Evolutionary conservation across 192 early-diverging fungal species (phyloP).

Genomic region (Gamsiella multidivaricata): DNA sequence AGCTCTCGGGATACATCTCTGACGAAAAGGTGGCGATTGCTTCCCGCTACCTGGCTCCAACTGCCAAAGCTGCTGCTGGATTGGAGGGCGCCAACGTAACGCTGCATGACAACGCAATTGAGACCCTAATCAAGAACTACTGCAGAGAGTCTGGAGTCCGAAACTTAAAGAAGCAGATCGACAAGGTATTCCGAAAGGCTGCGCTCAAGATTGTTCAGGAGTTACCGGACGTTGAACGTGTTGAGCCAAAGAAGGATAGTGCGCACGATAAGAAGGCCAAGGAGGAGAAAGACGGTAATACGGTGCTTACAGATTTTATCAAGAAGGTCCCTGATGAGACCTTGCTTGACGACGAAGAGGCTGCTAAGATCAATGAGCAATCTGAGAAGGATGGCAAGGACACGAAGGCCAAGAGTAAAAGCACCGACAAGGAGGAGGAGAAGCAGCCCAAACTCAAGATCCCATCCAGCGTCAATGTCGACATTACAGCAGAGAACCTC

Average conservation of each 20-base stretch:
- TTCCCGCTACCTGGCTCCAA: conserved; percentile 89
- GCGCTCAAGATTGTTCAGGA: conserved; percentile 87
- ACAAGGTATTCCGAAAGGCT: conserved; percentile 98
- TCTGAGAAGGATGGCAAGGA: not conserved
- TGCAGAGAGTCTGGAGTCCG: conserved; percentile 98
- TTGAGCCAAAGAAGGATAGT: conserved; percentile 33
- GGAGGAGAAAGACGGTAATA: not conserved
- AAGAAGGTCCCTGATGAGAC: conserved; percentile 51
- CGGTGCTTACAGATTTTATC: conserved; percentile 21
- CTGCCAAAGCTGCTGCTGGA: conserved; percentile 84
- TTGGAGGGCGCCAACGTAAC: conserved; percentile 77
- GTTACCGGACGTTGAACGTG: conserved; percentile 52
- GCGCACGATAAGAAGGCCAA: conserved; percentile 1
- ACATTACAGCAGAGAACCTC: conserved; percentile 76
- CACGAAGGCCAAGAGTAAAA: conserved; percentile 1
- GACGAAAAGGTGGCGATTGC: conserved; percentile 96
- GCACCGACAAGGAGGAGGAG: conserved; percentile 5
- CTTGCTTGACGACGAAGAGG: conserved; percentile 27
- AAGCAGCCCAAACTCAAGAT: conserved; percentile 48
- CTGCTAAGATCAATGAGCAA: conserved; percentile 35
- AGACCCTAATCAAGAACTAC: conserved; percentile 87
- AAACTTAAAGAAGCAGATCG: conserved; percentile 98
- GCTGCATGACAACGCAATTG: conserved; percentile 81
- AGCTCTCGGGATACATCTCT: conserved; percentile 89
- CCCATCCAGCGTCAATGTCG: conserved; percentile 66